phyloP scores from a whole-genome alignment of 2,329 filamentous ascomycete genomes.

The Alternaria angustiovoidea region DNA sequence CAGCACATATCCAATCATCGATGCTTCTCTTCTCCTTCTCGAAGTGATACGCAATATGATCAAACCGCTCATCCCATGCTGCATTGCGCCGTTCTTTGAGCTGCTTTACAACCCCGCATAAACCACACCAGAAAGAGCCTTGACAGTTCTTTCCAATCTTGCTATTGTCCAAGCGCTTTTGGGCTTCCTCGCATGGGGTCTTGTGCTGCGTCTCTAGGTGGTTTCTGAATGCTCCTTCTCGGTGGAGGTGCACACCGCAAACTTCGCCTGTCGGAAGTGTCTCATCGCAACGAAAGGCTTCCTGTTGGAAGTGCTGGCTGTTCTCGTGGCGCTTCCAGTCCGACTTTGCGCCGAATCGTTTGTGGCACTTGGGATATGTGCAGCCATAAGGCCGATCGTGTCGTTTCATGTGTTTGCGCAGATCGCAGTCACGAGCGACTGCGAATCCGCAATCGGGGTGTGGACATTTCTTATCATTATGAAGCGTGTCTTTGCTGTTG shows the following conservation, averaged over 20 bases:
- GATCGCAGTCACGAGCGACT: constrained; percentile 50
- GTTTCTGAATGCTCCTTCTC: constrained; percentile 65
- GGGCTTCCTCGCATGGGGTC: constrained; percentile 24
- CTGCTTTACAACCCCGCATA: constrained; percentile 69
- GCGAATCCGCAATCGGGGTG: constrained; percentile 25
- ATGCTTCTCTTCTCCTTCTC: constrained; percentile 64
- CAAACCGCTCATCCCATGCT: constrained; percentile 67
- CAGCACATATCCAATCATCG: constrained; percentile 63
- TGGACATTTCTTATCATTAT: constrained; percentile 27
- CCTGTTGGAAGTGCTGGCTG: constrained; percentile 75
- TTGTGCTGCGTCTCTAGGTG: constrained; percentile 67
- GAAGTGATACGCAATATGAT: constrained; percentile 81
- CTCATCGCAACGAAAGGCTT: constrained; percentile 74
- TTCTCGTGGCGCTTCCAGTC: constrained; percentile 94
- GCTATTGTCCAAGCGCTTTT: constrained; percentile 60
- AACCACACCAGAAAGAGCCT: constrained; percentile 84
- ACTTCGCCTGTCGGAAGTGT: background rate
- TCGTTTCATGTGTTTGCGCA: constrained; percentile 79
- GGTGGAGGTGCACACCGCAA: constrained; percentile 69
- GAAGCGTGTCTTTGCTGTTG: constrained; percentile 17
- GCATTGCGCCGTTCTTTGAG: constrained; percentile 60
- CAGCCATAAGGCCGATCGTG: constrained; percentile 85
- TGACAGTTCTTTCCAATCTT: constrained; percentile 72
- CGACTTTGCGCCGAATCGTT: constrained; percentile 87
- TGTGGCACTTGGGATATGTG: constrained; percentile 73